Evolutionary conservation across 2,329 filamentous ascomycete species (phyloP).

Genomic region (Karstenula rhodostoma): DNA sequence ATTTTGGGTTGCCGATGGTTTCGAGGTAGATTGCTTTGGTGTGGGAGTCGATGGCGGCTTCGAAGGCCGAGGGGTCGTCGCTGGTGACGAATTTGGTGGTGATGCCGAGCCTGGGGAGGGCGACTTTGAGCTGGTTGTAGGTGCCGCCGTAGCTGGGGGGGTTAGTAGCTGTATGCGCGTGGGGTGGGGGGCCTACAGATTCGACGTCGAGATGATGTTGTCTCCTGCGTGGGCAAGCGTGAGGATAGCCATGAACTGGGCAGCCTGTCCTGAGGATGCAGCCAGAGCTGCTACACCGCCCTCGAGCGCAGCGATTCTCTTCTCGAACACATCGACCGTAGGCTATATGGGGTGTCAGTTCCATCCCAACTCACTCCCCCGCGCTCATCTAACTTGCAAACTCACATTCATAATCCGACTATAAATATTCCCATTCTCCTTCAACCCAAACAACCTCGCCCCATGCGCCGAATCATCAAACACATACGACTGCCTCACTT

Average conservation of each 20-base stretch:
- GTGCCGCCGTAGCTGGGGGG: conserved; percentile 77
- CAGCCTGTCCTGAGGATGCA: conserved; percentile 84
- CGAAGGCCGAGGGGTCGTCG: conserved; percentile 81
- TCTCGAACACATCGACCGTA: conserved; percentile 95
- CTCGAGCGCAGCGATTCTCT: conserved; percentile 93
- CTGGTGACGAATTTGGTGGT: conserved; percentile 86
- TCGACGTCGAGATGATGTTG: conserved; percentile 91
- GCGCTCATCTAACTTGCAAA: conserved; percentile 22
- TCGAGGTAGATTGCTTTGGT: conserved; percentile 94
- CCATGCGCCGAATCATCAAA: conserved; percentile 98
- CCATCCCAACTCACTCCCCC: neutral
- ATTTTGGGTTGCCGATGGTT: conserved; percentile 91
- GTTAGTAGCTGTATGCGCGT: neutral
- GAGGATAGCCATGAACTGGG: conserved; percentile 88
- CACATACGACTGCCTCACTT: conserved; percentile 72
- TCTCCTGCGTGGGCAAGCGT: conserved; percentile 87
- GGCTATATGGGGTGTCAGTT: conserved; percentile 64
- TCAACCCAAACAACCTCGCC: conserved; percentile 92
- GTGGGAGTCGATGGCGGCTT: conserved; percentile 84
- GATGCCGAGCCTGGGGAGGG: conserved; percentile 86
- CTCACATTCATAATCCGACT: conserved; percentile 91
- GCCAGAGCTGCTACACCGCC: conserved; percentile 88
- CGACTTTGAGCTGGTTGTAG: conserved; percentile 96
- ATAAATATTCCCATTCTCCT: conserved; percentile 98
- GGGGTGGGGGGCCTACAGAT: conserved; percentile 59